A percentile compares a stretch with the other conserved stretches of the same genome.
phyloP scores from a whole-genome alignment of 1,284 basidiomycete species.

The Gymnopus androsaceus region DNA sequence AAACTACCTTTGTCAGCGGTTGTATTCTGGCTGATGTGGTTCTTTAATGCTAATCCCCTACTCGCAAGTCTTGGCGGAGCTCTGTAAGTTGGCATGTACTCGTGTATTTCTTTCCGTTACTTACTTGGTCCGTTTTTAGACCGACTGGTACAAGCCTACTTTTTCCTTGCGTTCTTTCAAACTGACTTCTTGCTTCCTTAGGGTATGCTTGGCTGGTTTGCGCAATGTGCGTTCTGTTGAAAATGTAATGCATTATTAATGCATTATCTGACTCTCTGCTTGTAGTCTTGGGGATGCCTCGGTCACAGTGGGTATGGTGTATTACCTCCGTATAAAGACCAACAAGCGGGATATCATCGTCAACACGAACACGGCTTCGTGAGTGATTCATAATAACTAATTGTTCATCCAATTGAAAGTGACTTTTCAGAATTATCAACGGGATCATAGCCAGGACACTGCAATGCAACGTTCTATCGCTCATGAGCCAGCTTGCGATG shows the following conservation, averaged over 20 bases:
- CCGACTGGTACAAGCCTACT: background rate
- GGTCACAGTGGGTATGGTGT: constrained; percentile 7
- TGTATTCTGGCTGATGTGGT: constrained; percentile 6
- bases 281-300: constrained; percentile 7
- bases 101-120: background rate
- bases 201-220: constrained; percentile 8
- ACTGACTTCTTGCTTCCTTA: background rate
- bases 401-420: background rate
- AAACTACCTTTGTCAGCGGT: background rate
- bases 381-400: background rate
- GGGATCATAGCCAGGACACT: constrained; percentile 3
- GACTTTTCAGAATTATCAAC: background rate
- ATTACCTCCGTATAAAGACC: constrained; percentile 7
- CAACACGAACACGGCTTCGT: constrained; percentile 5
- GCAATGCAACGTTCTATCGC: constrained; percentile 3
- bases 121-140: background rate
- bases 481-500: constrained; percentile 5
- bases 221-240: background rate
- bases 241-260: background rate
- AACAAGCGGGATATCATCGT: constrained; percentile 2
- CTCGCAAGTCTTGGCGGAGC: background rate
- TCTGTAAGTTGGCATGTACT: background rate
- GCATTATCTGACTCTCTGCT: background rate
- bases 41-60: background rate
- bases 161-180: background rate